These are phyloP conservation scores for Malassezia psittaci DNA, from an alignment of 1,284 basidiomycete genomes.

Conservation along the genomic window DNA sequence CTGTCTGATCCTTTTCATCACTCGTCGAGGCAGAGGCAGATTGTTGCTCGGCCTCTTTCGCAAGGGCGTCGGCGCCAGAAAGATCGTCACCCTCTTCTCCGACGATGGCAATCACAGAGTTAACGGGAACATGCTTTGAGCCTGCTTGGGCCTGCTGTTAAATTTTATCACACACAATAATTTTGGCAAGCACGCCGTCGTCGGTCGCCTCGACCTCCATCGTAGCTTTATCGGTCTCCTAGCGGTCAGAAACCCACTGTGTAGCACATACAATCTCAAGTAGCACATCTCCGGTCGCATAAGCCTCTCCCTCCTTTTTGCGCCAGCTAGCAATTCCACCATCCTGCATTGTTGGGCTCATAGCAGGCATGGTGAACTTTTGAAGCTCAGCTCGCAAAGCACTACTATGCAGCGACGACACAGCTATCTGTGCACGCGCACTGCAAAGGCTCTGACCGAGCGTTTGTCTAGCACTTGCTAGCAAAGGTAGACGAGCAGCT, in stretches of 20 bases:
- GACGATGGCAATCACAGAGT: constrained; percentile 74
- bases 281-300: constrained; percentile 78
- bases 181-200: constrained; percentile 88
- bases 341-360: constrained; percentile 99
- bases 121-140: constrained; percentile 74
- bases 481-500: constrained; percentile 9
- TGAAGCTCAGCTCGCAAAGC: constrained; percentile 66
- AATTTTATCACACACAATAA: constrained; percentile 58
- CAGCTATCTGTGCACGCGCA: background rate
- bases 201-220: constrained; percentile 99
- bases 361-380: constrained; percentile 90
- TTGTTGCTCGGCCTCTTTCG: constrained; percentile 52
- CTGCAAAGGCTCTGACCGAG: background rate
- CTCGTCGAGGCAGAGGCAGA: constrained; percentile 39
- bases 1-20: constrained; percentile 20
- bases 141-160: constrained; percentile 71
- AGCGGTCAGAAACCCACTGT: background rate
- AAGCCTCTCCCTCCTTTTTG: constrained; percentile 86
- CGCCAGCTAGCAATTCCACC: constrained; percentile 97
- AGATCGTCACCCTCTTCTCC: constrained; percentile 90
- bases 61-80: constrained; percentile 67
- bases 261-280: constrained; percentile 70
- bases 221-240: constrained; percentile 99
- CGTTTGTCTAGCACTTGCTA: background rate
- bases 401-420: constrained; percentile 44